These are phyloP conservation scores for Thinopyrum elongatum DNA, from an alignment of 176 grass and related monocot genomes.

Conservation along the genomic window DNA sequence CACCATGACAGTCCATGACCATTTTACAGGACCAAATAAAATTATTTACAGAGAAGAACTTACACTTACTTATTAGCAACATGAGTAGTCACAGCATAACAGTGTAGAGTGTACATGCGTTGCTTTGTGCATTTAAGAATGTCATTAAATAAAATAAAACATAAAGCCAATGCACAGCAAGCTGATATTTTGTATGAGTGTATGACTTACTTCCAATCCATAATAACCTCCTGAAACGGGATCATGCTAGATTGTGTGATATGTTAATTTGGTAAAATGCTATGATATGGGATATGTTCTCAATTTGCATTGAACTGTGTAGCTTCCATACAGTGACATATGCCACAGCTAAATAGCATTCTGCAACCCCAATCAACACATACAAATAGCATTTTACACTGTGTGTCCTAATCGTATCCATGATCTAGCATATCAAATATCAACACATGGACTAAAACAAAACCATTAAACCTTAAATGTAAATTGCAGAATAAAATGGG, in stretches of 20 bases:
- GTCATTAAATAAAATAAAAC: not conserved
- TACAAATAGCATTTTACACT: not conserved
- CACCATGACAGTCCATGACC: not conserved
- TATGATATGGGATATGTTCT: not conserved
- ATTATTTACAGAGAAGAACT: slow-evolving; percentile 3
- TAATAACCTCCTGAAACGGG: not conserved
- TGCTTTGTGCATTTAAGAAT: slow-evolving; percentile 7
- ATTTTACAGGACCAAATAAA: not conserved
- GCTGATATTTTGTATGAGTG: not conserved
- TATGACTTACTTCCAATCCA: not conserved
- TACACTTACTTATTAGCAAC: not conserved
- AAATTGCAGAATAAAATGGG: not conserved
- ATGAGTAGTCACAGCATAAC: not conserved
- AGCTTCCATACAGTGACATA: not conserved
- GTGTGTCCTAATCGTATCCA: not conserved
- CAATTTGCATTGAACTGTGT: slow-evolving; percentile 8
- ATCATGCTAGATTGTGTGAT: not conserved
- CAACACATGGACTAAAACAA: slow-evolving; percentile 2
- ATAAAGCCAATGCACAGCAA: slow-evolving; percentile 10
- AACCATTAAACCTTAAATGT: slow-evolving; percentile 12
- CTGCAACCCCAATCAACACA: slow-evolving; percentile 1
- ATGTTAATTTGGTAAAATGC: slow-evolving; percentile 17
- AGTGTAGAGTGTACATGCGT: not conserved
- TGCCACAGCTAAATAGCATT: not conserved
- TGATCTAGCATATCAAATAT: slow-evolving; percentile 10